Base-by-base conservation (phyloP, 192 early-diverging fungal species). In the Coemansia sp. region DNA sequence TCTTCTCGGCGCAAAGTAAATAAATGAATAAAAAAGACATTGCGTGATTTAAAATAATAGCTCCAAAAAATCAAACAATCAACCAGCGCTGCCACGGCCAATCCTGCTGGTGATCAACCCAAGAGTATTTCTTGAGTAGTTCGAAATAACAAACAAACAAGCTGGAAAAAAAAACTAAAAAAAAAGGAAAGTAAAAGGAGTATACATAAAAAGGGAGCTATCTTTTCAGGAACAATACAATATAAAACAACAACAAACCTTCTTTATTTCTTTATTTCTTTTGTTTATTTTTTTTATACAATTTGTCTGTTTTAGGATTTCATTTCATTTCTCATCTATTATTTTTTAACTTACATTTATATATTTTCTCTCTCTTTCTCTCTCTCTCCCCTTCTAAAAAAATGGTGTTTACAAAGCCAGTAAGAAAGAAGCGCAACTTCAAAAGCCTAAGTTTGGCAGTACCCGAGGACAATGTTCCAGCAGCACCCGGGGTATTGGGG, bases 401-500 rank as follows among this genome's bases (percentile, higher is more conserved):
- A 11, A 82, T 73, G 71, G 72, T 77, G 42, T 74, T 77, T 54
- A 71, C 71, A 66, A 74, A 72, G 64, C 74, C 71, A 18, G 66
- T 73, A 6, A 70, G 80, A 36, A 83, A 83, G 82, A 79, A 79
- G 70, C 82, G 82, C 64, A 83, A 83, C 56, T 83, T 83, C 56
- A 83, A 79, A 66, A 73, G 69, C 48, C 73, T 80, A 28, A 71
- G 65, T n/a, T 65, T 83, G 67, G 68, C 73, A 14, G 66, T 77
- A 11, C 38, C 68, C 8, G 77, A 71, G 18, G 69, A 55, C 31
- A 49, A 57, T 11, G 61, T 55, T 31, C 50, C 50, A 22, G 60
- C 73, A 20, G 54, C 66, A 7, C 68, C 67, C 3, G 64, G 45
- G 18, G 58, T 52, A 17, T 28, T n/a, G 33, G 58, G 50, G 31